phyloP scores from a whole-genome alignment of 1,284 basidiomycete genomes.

The Boletus calvinii region DNA sequence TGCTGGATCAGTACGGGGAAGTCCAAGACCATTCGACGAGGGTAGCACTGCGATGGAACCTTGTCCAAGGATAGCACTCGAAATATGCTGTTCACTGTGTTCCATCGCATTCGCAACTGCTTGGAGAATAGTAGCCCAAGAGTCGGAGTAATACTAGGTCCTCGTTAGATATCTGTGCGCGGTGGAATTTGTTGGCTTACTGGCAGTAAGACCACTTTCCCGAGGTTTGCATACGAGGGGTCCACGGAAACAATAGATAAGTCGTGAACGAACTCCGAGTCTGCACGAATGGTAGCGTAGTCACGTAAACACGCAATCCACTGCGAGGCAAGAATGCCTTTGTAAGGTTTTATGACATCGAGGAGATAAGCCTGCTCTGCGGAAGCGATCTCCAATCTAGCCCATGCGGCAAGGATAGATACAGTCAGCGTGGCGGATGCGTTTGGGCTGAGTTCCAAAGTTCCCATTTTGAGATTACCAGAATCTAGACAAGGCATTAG shows the following conservation, averaged over 20 bases:
- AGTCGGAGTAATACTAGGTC: constrained; percentile 82
- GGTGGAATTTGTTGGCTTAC: constrained; percentile 45
- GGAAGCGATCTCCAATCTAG: constrained; percentile 85
- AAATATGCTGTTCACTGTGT: constrained; percentile 62
- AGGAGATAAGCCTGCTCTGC: constrained; percentile 74
- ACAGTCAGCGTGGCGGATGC: constrained; percentile 95
- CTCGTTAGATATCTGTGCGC: constrained; percentile 2
- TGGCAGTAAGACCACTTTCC: constrained; percentile 87
- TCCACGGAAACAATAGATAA: constrained; percentile 70
- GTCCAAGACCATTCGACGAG: constrained; percentile 23
- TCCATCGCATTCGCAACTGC: constrained; percentile 85
- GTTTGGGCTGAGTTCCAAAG: constrained; percentile 88
- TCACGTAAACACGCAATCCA: constrained; percentile 92
- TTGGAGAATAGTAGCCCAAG: constrained; percentile 85
- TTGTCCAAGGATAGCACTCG: constrained; percentile 82
- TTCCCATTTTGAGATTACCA: constrained; percentile 83
- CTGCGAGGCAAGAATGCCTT: constrained; percentile 70
- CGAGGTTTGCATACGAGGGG: constrained; percentile 82
- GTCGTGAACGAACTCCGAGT: constrained; percentile 82
- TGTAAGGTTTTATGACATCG: constrained; percentile 83
- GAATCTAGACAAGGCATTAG: constrained; percentile 53
- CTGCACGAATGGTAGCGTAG: constrained; percentile 87
- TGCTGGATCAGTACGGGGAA: constrained; percentile 67
- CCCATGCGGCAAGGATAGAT: constrained; percentile 94
- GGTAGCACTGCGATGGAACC: constrained; percentile 25